A percentile compares a stretch with the other conserved stretches of the same genome.
Conservation (phyloP, 257 asterid genomes). For the Haberlea rhodopensis region DNA sequence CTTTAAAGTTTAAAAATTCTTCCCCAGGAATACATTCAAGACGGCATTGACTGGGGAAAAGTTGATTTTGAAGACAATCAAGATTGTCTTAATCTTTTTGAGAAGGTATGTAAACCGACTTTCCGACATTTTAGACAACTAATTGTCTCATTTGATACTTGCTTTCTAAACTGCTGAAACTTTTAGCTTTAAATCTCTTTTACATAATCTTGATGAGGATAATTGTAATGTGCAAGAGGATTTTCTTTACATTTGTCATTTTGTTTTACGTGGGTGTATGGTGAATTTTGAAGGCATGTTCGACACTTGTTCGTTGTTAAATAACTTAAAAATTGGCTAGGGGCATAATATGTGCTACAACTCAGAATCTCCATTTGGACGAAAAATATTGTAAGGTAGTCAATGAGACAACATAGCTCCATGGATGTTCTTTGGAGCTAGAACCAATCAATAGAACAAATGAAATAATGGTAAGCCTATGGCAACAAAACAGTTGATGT, state of each 20-base stretch:
- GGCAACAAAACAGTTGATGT: background rate
- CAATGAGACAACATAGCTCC: background rate
- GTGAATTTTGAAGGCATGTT: background rate
- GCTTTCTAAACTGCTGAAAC: conserved; percentile 9
- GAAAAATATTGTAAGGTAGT: too few relatives aligned
- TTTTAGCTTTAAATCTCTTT: background rate
- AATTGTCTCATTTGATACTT: conserved; percentile 14
- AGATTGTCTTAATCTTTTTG: conserved; percentile 91
- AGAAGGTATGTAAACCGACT: conserved; percentile 63
- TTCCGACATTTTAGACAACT: conserved; percentile 13
- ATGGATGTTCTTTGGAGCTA: background rate
- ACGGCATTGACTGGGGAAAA: conserved; percentile 98
- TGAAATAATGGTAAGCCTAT: too few relatives aligned
- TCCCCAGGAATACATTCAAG: conserved; percentile 88
- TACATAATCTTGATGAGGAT: conserved; percentile 3
- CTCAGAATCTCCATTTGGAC: background rate
- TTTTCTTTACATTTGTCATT: conserved; percentile 10
- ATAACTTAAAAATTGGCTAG: background rate
- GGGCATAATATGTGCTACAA: conserved; percentile 1
- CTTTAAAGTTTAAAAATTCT: conserved; percentile 16
- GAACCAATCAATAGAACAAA: background rate
- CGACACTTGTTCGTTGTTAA: background rate
- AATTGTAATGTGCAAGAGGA: background rate
- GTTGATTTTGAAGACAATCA: conserved; percentile 98
- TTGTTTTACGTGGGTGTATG: conserved; percentile 7